Evolutionary conservation across 208 protist genomes (phyloP), one percentile per base, ranked within the genome.

Genomic region (Acanthamoeba triangularis): DNA sequence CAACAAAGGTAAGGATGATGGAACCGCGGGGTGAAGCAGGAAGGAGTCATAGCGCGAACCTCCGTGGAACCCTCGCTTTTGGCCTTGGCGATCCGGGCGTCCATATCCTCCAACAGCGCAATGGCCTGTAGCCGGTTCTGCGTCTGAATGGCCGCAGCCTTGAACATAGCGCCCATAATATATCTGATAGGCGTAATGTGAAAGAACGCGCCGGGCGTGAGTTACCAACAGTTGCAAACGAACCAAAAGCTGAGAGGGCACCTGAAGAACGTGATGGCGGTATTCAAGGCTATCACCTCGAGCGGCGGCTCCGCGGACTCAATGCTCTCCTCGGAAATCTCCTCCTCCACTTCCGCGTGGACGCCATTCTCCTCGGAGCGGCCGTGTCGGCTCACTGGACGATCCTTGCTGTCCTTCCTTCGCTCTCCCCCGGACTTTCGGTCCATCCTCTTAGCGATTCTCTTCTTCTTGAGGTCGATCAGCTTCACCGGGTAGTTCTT

Each of bases 81-180:
- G 44, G 74, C 74, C 25, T 84, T 84, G 18, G 35, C 74, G 28
- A 84, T 84, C 18, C 44, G 14, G 8, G 74, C 74, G 23, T 84
- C 74, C 20, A 84, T 84, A 20, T 84, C 74, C 23, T 84, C 74
- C 41, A 84, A 52, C 35, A 84, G 74, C 20, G 74, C 74, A 25
- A 84, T 84, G 14, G 74, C 74, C 14, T 84, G 74, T 4, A 52
- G 5, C 25, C 44, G 35, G 74, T 52, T 84, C 44, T 84, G 74
- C 44, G 8, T 52, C 28, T 84, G 74, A n/a, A 84, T 84, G 74
- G 74, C 74, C 20, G 74, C 74, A 25, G 74, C 74, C 74, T 84
- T 84, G 74, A 84, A 84, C 74, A 84, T 84, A 14, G 37, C 44
- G 41, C 74, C 74, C 74, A 84, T 84, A 18, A 84, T 84, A 10